Base-by-base conservation (phyloP, 305 asterid genomes). In the Plantago coronopus region DNA sequence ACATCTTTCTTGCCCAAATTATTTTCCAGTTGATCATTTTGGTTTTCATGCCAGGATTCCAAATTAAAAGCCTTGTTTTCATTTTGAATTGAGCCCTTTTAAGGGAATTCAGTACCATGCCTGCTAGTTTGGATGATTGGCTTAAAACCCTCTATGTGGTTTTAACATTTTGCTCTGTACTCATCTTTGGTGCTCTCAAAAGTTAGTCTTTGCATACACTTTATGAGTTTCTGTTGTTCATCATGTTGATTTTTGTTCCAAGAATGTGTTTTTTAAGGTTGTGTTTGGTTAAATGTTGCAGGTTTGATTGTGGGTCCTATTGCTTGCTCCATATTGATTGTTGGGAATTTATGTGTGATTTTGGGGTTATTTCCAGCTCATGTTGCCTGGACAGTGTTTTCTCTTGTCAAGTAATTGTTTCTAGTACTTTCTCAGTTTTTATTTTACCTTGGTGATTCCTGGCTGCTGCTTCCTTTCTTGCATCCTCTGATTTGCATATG, bases 341-440 rank as follows among this genome's bases (percentile, higher is more conserved):
- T 76, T 38, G 95, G 97, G 65, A 87, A 89, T 77, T 78, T 82
- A 22, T 89, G 72, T 61, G 95, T 89, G 77, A 89, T 93, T 78
- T 74, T 93, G 63, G 91, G 87, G 42, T 89, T 89, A 43, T 83
- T 93, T 34, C 99, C 99, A 23, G 85, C 95, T 19, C 99, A 89
- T 78, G 76, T 83, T 71, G 70, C 76, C 61, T 89, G 99, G 94
- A 82, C 99, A n/a, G 78, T 88, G 22, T 85, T 85, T 61, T 73
- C 96, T 72, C 78, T 93, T 78, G 40, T 82, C 88, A 85, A 82
- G 99, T 93, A 83, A 34, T 58, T 69, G 12, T 2, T 8, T 2
- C 20, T 38, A 12, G 23, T 59, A 20, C 9, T 17, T 59, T 23
- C 4, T 67, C 17, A 9, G 17, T 25, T 61, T n/a, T n/a, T n/a